phyloP scores from a whole-genome alignment of 345 rosid genomes.

The Punica granatum region DNA sequence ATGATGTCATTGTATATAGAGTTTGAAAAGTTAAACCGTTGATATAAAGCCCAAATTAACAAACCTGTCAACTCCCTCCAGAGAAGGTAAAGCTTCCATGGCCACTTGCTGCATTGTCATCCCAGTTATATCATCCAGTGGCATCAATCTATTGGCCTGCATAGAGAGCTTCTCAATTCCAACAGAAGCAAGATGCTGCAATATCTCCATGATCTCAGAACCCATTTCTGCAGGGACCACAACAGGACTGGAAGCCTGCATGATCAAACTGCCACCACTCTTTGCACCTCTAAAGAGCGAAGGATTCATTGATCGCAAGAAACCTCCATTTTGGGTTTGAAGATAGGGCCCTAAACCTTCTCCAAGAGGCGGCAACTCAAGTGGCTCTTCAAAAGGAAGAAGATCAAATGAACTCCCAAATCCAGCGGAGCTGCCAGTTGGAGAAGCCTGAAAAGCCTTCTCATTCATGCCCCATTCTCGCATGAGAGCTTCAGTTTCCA shows the following conservation, averaged over 20 bases:
- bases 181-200: conserved; percentile 65
- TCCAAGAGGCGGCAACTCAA: conserved; percentile 66
- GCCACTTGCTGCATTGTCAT: conserved; percentile 79
- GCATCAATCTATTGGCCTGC: conserved; percentile 92
- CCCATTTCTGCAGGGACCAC: conserved; percentile 99
- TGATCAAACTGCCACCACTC: conserved; percentile 66
- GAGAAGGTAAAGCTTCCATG: conserved; percentile 58
- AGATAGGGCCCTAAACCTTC: conserved; percentile 83
- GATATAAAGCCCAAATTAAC: conserved; percentile 5
- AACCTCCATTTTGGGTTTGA: conserved; percentile 77
- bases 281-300: conserved; percentile 53
- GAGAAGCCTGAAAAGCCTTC: conserved; percentile 62
- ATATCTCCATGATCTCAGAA: conserved; percentile 59
- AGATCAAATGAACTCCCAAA: conserved; percentile 57
- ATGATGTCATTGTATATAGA: neutral
- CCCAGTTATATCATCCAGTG: conserved; percentile 86
- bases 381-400: conserved; percentile 43
- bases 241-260: conserved; percentile 94
- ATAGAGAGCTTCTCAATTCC: conserved; percentile 93
- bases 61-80: conserved; percentile 57
- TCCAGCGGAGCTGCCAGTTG: conserved; percentile 34
- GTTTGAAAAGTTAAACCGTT: neutral
- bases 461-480: conserved; percentile 87
- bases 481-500: conserved; percentile 87
- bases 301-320: conserved; percentile 78